Evolutionary conservation across 1,284 basidiomycete genomes (phyloP).

Genomic region (Exobasidium cylindrosporum): DNA sequence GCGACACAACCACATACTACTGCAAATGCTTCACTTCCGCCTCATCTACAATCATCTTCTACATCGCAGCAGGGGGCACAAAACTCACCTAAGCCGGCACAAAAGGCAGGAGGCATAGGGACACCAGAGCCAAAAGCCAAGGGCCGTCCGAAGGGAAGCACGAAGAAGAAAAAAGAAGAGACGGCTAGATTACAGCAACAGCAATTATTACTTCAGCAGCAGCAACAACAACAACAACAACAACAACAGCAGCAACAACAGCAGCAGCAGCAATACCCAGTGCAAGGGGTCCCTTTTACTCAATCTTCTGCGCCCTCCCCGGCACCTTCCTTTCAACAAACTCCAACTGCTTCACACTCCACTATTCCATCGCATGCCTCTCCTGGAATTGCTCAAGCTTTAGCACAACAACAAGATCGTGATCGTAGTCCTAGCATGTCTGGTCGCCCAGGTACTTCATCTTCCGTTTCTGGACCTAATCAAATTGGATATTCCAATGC

Average conservation of each 20-base stretch:
- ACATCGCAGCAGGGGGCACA: neutral
- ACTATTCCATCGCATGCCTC: conserved; percentile 22
- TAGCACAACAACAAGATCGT: conserved; percentile 27
- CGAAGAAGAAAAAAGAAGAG: conserved; percentile 15
- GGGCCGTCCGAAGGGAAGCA: conserved; percentile 10
- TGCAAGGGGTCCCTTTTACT: conserved; percentile 9
- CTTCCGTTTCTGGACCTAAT: neutral
- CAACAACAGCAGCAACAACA: conserved; percentile 26
- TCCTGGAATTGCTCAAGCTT: conserved; percentile 33
- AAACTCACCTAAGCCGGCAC: neutral
- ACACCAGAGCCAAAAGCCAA: conserved; percentile 12
- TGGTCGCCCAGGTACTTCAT: neutral
- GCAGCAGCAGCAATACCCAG: conserved; percentile 21
- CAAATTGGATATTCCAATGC: neutral
- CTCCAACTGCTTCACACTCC: conserved; percentile 29
- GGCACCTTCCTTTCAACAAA: conserved; percentile 26
- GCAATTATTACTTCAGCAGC: conserved; percentile 15
- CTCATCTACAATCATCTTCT: neutral
- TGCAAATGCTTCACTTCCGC: neutral
- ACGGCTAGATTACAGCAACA: neutral
- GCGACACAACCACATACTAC: neutral
- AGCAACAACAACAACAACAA: conserved; percentile 27
- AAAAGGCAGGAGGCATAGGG: neutral
- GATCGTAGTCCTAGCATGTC: conserved; percentile 32
- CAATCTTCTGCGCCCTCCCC: conserved; percentile 20